Base-by-base conservation (phyloP, 805 yeast genomes). In the Barnettozyma salicaria region DNA sequence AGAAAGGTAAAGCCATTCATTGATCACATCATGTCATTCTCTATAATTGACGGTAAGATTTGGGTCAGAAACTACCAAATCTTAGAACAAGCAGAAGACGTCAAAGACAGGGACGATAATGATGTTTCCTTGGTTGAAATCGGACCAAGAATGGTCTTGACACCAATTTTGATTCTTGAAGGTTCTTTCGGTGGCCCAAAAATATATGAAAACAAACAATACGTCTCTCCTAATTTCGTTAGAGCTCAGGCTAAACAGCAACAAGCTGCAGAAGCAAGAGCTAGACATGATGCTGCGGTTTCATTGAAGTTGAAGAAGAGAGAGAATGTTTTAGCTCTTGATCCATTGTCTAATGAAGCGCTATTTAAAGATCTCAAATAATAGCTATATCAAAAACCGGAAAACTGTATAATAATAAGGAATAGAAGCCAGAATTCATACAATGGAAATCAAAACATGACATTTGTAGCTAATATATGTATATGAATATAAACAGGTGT, bases 161-260 rank as follows among this genome's bases (percentile, higher is more conserved):
- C 97, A 3, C 79, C 82, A 45, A 89, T 92, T 49, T 80, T 94
- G 42, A 78, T 92, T 36, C 71, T 90, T 46, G 97, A 92, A 67
- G 98, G 98, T 33, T 87, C 97, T 2, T 92, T 92, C 53, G 90
- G 96, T 39, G 98, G 98, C 16, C 96, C 97, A 47, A 87, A 89
- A 72, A 88, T 92, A 48, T 92, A 86, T 64, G 97, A 92, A 57
- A 92, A 92, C 68, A 89, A 86, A 68, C 92, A 90, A 63, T 92
- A 85, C 62, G 96, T 92, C 32, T 85, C 96, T 42, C 98, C 98
- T 47, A 92, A 92, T 70, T 78, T 84, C 42, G 90, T 82, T 27
- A 83, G 98, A 68, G 86, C 98, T 10, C 96, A 89, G 68, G 44
- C 72, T 47, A 84, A 77, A 59, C 83, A 80, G 50, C 75, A 82